These are phyloP conservation scores for Tubosaeta sp. DNA, from an alignment of 768 basidiomycete genomes.

Conservation along the genomic window DNA sequence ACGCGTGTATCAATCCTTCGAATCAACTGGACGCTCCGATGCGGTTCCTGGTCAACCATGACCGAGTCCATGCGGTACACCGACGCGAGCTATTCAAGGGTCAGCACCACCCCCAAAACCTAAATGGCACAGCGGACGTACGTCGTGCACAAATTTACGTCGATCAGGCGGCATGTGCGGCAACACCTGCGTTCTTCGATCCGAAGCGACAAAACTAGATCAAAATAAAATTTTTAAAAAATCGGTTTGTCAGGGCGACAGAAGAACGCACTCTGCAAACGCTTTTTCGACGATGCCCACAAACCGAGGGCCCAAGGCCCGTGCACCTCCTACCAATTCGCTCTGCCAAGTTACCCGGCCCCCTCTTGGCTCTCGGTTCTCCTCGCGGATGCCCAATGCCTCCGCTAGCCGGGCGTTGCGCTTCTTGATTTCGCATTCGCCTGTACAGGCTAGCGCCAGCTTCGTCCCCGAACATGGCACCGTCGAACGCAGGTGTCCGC, in stretches of 20 bases:
- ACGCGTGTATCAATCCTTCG: constrained; percentile 79
- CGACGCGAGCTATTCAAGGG: constrained; percentile 53
- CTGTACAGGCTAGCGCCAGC: constrained; percentile 65
- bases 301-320: constrained; percentile 51
- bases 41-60: constrained; percentile 89
- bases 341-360: constrained; percentile 50
- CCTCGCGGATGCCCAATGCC: constrained; percentile 78
- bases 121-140: constrained; percentile 31
- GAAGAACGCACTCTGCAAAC: constrained; percentile 66
- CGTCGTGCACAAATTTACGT: constrained; percentile 79
- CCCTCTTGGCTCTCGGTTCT: constrained; percentile 36
- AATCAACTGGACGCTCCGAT: constrained; percentile 78
- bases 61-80: constrained; percentile 81
- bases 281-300: constrained; percentile 71
- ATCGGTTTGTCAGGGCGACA: not conserved
- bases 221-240: not conserved
- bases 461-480: constrained; percentile 57
- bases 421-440: constrained; percentile 79
- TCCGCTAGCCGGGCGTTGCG: constrained; percentile 87
- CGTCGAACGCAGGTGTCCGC: constrained; percentile 74
- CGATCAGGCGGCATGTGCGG: constrained; percentile 79
- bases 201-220: constrained; percentile 56
- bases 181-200: constrained; percentile 64
- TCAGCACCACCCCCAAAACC: not conserved
- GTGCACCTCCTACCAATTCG: constrained; percentile 60